phyloP scores from a whole-genome alignment of 768 basidiomycete genomes.

The Tubosaeta sp. region DNA sequence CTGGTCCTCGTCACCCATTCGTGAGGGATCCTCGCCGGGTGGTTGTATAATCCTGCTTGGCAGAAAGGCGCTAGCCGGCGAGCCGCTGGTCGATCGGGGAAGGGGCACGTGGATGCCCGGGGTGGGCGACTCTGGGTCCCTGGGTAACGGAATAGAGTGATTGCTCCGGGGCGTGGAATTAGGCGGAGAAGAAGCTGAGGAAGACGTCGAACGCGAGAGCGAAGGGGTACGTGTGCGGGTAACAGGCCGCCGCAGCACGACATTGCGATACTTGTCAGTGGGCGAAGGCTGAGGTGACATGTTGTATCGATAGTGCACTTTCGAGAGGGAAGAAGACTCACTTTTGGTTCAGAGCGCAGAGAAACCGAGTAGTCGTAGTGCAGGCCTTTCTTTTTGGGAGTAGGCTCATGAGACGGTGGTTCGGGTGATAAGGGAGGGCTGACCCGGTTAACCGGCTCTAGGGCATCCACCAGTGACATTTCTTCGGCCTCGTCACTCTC shows the following conservation, averaged over 20 bases:
- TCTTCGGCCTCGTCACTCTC: conserved; percentile 41
- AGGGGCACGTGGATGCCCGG: conserved; percentile 47
- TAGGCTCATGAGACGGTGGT: conserved; percentile 32
- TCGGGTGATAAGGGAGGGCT: conserved; percentile 44
- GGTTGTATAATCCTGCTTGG: conserved; percentile 23
- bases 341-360: conserved; percentile 59
- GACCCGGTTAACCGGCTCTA: conserved; percentile 52
- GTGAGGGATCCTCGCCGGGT: conserved; percentile 14
- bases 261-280: conserved; percentile 59
- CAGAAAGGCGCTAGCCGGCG: conserved; percentile 39
- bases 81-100: conserved; percentile 47
- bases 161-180: conserved; percentile 63
- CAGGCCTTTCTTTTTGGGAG: conserved; percentile 48
- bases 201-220: conserved; percentile 55
- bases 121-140: conserved; percentile 44
- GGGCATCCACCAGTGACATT: conserved; percentile 52
- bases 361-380: conserved; percentile 53
- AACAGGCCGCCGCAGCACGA: conserved; percentile 50
- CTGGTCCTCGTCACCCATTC: conserved; percentile 12
- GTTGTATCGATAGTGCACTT: not conserved
- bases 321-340: conserved; percentile 22
- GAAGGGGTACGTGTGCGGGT: conserved; percentile 61
- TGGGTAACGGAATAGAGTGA: conserved; percentile 39
- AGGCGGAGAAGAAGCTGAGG: conserved; percentile 49
- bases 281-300: conserved; percentile 53